These are phyloP conservation scores for Jatropha multifida DNA, from an alignment of 441 rosid genomes.

Conservation along the genomic window DNA sequence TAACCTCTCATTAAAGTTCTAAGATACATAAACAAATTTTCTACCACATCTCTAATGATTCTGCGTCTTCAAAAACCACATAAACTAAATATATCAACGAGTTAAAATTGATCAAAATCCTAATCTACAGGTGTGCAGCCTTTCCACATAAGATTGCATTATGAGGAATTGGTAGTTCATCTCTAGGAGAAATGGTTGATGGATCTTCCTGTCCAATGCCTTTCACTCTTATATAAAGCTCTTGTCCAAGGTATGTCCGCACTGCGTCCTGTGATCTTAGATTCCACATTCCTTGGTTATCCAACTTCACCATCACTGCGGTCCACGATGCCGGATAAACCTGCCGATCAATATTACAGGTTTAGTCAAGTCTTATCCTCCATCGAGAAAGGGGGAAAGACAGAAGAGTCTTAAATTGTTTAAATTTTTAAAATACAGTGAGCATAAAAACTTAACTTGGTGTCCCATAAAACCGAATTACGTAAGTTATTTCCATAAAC, in stretches of 20 bases:
- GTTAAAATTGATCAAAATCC: too few relatives aligned
- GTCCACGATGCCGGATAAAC: constrained; percentile 49
- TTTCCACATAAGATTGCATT: constrained; percentile 33
- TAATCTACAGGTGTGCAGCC: not conserved
- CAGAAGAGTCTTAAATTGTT: too few relatives aligned
- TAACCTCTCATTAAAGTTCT: too few relatives aligned
- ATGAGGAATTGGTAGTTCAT: constrained; percentile 30
- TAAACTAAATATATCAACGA: too few relatives aligned
- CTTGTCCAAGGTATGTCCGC: constrained; percentile 45
- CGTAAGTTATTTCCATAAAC: too few relatives aligned
- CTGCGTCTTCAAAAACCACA: too few relatives aligned
- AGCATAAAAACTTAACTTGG: too few relatives aligned
- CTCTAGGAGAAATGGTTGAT: constrained; percentile 23
- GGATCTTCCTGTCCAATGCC: constrained; percentile 26
- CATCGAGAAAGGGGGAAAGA: too few relatives aligned
- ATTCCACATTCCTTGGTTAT: constrained; percentile 51
- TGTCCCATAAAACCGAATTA: too few relatives aligned
- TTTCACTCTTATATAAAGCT: constrained; percentile 44
- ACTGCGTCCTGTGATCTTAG: constrained; percentile 45
- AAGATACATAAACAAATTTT: too few relatives aligned
- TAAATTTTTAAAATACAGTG: too few relatives aligned
- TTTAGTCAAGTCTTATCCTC: not conserved
- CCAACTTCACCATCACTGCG: constrained; percentile 38
- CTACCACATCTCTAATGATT: too few relatives aligned
- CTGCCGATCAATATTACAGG: constrained; percentile 3